These are phyloP conservation scores for Colletotrichum theobromicola DNA, from an alignment of 2,329 filamentous ascomycete genomes.

Conservation along the genomic window DNA sequence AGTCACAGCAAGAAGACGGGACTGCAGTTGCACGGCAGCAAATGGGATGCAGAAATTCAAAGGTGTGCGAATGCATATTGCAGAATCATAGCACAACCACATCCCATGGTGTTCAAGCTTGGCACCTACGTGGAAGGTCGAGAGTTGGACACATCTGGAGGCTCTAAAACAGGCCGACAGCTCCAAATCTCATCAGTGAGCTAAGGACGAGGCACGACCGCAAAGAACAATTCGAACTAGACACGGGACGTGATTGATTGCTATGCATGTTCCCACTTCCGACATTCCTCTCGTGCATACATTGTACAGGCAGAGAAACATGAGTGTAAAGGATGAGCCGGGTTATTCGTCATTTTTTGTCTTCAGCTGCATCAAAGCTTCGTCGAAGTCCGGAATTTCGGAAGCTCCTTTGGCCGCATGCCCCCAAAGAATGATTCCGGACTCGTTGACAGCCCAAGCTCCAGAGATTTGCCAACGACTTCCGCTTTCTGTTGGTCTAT, in stretches of 20 bases:
- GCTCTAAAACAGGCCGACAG: not conserved
- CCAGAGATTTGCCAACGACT: constrained; percentile 73
- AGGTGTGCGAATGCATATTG: not conserved
- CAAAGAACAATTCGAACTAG: not conserved
- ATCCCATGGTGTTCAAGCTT: not conserved
- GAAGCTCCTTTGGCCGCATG: not conserved
- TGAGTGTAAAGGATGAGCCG: not conserved
- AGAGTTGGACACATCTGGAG: not conserved
- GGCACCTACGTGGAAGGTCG: not conserved
- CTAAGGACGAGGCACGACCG: not conserved
- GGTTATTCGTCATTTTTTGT: not conserved
- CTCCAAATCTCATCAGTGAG: not conserved
- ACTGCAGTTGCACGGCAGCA: too few relatives aligned
- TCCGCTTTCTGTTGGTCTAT: constrained; percentile 68
- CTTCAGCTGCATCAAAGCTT: not conserved
- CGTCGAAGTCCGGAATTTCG: not conserved
- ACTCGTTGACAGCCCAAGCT: constrained; percentile 55
- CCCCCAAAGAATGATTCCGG: not conserved
- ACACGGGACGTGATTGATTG: not conserved
- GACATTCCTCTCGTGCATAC: not conserved
- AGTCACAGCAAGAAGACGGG: too few relatives aligned
- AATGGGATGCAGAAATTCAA: not conserved
- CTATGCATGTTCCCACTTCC: not conserved
- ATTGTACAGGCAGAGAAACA: not conserved
- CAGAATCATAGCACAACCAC: not conserved